Evolutionary conservation across 2,329 filamentous ascomycete species (phyloP), one percentile per base, ranked within the genome.

Genomic region (Stachybotrys chartarum): DNA sequence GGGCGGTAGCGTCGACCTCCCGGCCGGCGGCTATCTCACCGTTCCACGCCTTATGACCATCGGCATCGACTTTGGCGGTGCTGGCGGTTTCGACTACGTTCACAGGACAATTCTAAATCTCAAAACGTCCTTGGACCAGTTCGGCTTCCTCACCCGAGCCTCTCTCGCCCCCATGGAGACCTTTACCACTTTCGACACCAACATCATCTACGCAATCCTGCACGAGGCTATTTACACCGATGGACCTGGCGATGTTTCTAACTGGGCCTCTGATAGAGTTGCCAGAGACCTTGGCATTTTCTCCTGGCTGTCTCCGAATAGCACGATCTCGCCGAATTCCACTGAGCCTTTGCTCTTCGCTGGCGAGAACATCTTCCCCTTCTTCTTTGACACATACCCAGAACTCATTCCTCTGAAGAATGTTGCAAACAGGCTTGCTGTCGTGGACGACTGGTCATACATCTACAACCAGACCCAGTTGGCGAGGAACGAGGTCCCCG

Each of bases 151-250:
- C 57, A 91, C 87, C 0, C 80, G 84, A 18, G 83, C 86, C 1
- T 88, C 88, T 0, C 78, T 96, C 4, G 75, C 81, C 5, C 76
- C 79, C 0, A 75, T 96, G 30, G 91, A 96, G 68, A 72, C 77
- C 18, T 80, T 82, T 53, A 79, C 85, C 3, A 76, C 79, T 2
- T 91, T 91, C 64, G 91, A 97, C 65, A 81, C 83, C 46, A 84
- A 85, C 61, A 84, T 93, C 56, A 83, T 97, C 57, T 97, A 97
- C 68, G 87, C 89, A 24, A 77, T 97, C 45, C 75, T 97, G 3
- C 93, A 97, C 67, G 93, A 97, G 71, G 79, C 89, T 7, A 87
- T 92, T 62, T 97, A 97, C 76, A 92, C 88, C 68, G 83, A 88
- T 69, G 82, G 83, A 57, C 81, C 76, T 4, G 76, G 77, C 8